Conservation (phyloP, 352 stramenopile genomes). For the Pythium aquatile region DNA sequence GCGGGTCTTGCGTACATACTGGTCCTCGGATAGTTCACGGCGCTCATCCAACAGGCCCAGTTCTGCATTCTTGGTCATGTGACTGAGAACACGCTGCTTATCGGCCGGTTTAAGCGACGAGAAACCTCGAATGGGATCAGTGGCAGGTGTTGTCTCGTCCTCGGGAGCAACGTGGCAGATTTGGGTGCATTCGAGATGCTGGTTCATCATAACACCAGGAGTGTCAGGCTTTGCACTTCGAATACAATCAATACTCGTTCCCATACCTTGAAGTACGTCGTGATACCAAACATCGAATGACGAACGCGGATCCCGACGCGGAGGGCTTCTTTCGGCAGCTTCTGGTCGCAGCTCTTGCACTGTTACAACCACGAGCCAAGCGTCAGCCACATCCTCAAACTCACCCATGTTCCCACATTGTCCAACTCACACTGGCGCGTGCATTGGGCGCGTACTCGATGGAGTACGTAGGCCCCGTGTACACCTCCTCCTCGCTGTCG, state of each 20-base stretch:
- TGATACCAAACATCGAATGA: slow-evolving; percentile 81
- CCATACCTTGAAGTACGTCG: slow-evolving; percentile 77
- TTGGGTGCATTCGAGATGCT: slow-evolving; percentile 50
- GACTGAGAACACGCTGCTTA: slow-evolving; percentile 41
- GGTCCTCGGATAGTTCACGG: slow-evolving; percentile 56
- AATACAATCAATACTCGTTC: no score
- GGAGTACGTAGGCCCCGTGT: slow-evolving; percentile 55
- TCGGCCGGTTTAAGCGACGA: slow-evolving; percentile 39
- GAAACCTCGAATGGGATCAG: slow-evolving; percentile 53
- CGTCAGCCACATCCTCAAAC: neutral
- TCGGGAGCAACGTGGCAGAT: slow-evolving; percentile 25
- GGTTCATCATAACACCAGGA: no score
- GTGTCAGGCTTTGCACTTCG: no score
- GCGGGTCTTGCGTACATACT: slow-evolving; percentile 68
- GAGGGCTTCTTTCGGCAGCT: slow-evolving; percentile 40
- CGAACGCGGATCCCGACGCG: slow-evolving; percentile 58
- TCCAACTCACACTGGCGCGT: slow-evolving; percentile 46
- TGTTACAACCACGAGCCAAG: slow-evolving; percentile 22
- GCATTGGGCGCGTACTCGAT: slow-evolving; percentile 67
- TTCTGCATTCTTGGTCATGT: slow-evolving; percentile 59
- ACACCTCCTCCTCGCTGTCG: slow-evolving; percentile 37
- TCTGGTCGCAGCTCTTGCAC: slow-evolving; percentile 81
- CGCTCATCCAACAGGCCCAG: slow-evolving; percentile 66
- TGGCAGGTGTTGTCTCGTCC: neutral
- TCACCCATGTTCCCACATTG: neutral